These are phyloP conservation scores for Fusarium solani-melongenae DNA, from an alignment of 2,329 filamentous ascomycete genomes.

Conservation along the genomic window DNA sequence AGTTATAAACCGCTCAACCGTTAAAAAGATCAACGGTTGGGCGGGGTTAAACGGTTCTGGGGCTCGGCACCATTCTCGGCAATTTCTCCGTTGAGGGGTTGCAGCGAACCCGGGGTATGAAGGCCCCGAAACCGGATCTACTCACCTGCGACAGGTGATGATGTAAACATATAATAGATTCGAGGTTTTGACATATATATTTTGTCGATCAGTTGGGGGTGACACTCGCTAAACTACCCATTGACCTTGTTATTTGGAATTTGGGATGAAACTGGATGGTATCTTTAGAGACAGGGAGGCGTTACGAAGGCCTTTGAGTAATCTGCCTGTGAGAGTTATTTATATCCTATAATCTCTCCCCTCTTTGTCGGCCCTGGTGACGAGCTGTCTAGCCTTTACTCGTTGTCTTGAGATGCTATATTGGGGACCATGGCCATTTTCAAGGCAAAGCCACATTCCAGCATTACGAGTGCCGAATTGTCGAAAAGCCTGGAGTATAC, in stretches of 20 bases:
- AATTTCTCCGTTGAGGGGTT: background rate
- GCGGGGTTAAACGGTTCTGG: background rate
- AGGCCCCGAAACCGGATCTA: background rate
- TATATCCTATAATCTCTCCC: background rate
- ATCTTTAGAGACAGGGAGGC: background rate
- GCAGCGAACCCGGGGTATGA: background rate
- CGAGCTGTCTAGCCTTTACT: background rate
- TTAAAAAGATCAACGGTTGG: background rate
- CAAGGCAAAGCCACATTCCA: too few species aligned
- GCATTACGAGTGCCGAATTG: too few species aligned
- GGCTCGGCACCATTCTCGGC: background rate
- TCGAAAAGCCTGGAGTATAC: too few species aligned
- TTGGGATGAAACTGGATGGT: background rate
- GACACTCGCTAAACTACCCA: background rate
- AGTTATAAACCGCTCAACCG: background rate
- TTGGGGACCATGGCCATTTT: too few species aligned
- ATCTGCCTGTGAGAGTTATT: background rate
- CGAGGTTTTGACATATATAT: background rate
- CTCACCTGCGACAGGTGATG: background rate
- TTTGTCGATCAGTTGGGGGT: background rate
- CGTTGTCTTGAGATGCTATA: background rate
- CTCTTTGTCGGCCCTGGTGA: background rate
- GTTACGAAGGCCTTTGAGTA: background rate
- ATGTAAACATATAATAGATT: background rate
- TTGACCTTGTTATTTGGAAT: background rate